Base-by-base conservation (phyloP, 169 alveolate species). In the Perkinsus marinus region DNA sequence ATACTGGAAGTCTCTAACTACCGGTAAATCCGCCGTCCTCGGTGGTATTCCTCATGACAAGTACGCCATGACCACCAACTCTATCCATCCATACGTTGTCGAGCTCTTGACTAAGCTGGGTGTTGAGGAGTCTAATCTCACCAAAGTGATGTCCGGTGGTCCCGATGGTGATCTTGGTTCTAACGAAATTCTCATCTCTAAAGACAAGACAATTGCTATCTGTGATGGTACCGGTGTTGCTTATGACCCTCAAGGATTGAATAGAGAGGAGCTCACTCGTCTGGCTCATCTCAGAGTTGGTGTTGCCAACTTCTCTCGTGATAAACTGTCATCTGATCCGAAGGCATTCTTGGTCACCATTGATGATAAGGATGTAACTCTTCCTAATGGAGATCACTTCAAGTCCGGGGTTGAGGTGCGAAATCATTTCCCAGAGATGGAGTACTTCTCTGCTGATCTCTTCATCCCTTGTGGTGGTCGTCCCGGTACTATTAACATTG, bases 31-130 rank as follows among this genome's bases (percentile, higher is more conserved):
- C 39, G 95, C 95, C 39, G 93, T 92, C 68, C 92, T 95, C 93
- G 98, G 98, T 26, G 98, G 98, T 57, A 96, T 96, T n/a, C 98
- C 98, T 0, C 98, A 96, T 93, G 98, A 96, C 93, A 68, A 90
- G 39, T 96, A 93, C 92, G 98, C 97, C 39, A 96, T 96, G 97
- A 96, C 98, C 38, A 96, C 98, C 41, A 90, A 93, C 41, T 47
- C 93, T 41, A 93, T 93, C 26, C 92, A 93, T 37, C 41, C 39
- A 38, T 91, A 90, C 90, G 89, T 68, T 41, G 19, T 41, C 46
- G 46, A 41, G 46, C 68, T 96, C 22, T 92, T 95, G 90, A 92
- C 93, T 68, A 95, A 95, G 93, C 91, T 89, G 92, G 93, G 93
- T 57, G 34, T 95, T 57, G 91, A 94, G 68, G 97, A 96, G 91